Conservation (phyloP, 257 asterid genomes). For the Paulownia fortunei region DNA sequence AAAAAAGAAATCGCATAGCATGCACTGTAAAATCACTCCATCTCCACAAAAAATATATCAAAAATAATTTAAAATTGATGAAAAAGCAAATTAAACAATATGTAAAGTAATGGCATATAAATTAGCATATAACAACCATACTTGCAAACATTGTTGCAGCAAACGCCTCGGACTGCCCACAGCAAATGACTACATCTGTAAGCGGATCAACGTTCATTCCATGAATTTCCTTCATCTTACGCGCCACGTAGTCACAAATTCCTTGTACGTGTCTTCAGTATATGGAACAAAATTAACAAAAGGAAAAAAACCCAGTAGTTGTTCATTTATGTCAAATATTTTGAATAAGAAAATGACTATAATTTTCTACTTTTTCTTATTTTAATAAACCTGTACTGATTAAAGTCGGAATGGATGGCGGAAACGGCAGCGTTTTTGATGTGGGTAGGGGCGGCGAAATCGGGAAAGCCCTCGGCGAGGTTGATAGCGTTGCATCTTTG, state of each 20-base stretch:
- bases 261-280: slow-evolving; percentile 77
- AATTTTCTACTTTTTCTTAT: background rate
- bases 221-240: slow-evolving; percentile 64
- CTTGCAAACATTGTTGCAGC: slow-evolving; percentile 86
- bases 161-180: slow-evolving; percentile 96
- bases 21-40: background rate
- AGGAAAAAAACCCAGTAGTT: background rate
- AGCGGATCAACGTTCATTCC: slow-evolving; percentile 68
- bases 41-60: background rate
- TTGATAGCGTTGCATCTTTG: slow-evolving; percentile 79
- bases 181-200: slow-evolving; percentile 74
- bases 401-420: slow-evolving; percentile 82
- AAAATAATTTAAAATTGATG: background rate
- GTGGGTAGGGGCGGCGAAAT: slow-evolving; percentile 74
- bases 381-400: slow-evolving; percentile 78
- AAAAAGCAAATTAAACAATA: background rate
- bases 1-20: background rate
- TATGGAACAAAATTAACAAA: background rate
- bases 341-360: background rate
- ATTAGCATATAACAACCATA: slow-evolving; percentile 22
- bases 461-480: slow-evolving; percentile 95
- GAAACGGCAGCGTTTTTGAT: slow-evolving; percentile 77
- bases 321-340: background rate
- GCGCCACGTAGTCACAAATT: slow-evolving; percentile 67
- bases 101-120: background rate